A percentile compares a stretch with the other conserved stretches of the same genome.
phyloP scores from a whole-genome alignment of 225 moss, liverwort and hornwort genomes.

The Neckera pumila region DNA sequence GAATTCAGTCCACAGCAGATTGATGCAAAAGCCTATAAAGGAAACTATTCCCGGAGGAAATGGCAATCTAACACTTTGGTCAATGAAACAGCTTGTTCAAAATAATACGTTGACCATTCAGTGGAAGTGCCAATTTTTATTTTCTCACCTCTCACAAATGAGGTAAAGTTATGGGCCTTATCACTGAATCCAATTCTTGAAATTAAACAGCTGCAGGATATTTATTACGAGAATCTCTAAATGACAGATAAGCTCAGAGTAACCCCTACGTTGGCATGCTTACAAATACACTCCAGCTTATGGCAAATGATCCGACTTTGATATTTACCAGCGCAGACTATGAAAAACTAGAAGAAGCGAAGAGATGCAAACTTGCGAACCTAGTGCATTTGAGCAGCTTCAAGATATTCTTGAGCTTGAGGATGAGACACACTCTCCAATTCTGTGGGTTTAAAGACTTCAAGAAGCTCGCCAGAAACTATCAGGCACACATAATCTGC shows the following conservation, averaged over 20 bases:
- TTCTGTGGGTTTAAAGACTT: slow-evolving; percentile 34
- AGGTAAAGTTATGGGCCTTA: background rate
- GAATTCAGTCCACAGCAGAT: background rate
- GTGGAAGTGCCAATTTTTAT: no score
- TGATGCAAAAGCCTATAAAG: no score
- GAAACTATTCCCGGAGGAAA: background rate
- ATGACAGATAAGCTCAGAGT: background rate
- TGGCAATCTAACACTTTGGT: background rate
- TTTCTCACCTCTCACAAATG: background rate
- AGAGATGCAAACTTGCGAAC: background rate
- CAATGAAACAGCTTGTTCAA: background rate
- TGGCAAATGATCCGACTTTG: background rate
- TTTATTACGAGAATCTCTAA: background rate
- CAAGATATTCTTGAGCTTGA: slow-evolving; percentile 38
- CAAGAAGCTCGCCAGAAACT: slow-evolving; percentile 40
- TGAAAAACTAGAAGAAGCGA: background rate
- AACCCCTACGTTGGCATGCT: background rate
- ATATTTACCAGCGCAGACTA: background rate
- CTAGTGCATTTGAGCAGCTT: slow-evolving; percentile 36
- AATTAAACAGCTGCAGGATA: background rate
- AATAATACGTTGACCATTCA: background rate
- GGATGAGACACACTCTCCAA: slow-evolving; percentile 23
- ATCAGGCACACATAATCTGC: slow-evolving; percentile 51
- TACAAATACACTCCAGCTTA: background rate
- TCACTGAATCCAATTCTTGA: background rate